Base-by-base conservation (phyloP, 495 filamentous ascomycete genomes). In the Aspergillus egyptiacus region DNA sequence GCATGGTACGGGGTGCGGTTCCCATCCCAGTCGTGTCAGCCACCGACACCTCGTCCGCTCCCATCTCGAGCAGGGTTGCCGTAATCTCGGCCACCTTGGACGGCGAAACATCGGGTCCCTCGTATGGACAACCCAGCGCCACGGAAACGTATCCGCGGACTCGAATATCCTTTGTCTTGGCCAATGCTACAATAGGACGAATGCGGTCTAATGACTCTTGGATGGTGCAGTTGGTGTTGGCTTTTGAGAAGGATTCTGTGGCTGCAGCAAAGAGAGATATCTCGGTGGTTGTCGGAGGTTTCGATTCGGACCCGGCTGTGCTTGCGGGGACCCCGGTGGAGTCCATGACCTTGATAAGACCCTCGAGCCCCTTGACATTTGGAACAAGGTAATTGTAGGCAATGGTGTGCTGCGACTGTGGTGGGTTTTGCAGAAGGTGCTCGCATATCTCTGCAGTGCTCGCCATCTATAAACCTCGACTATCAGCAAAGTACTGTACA, bases 1-100 rank as follows among this genome's bases (percentile, higher is more conserved):
- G 78, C 57, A 78, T 73, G 0, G 87, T 93, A 18, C 84, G 75
- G 1, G 89, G 87, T 17, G 84, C 88, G 0, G 93, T 97, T 5
- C 94, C 93, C 87, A 96, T 95, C 6, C 93, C 93, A 1, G 93
- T 97, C 0, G 93, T 98, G 58, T 98, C 93, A 0, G 89, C 93
- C 4, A 98, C 80, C 6, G 86, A 86, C 32, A 98, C 91, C 68
- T 96, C 89, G 58, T 96, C 90, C 3, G 87, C 91, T 15, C 93
- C 93, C 88, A 96, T 96, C 60, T 95, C 89, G 6, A 98, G 77
- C 24, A 96, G 68, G 14, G 75, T 77, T 0, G 86, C 82, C 0
- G 91, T 87, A 6, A 97, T 86, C 35, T 88, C 82, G 5, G 90
- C 90, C 0, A 97, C 93, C 39, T 73, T 79, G 47, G 81, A 70